These are phyloP conservation scores for Starmerella geochares DNA, from an alignment of 805 yeast species.

Conservation along the genomic window DNA sequence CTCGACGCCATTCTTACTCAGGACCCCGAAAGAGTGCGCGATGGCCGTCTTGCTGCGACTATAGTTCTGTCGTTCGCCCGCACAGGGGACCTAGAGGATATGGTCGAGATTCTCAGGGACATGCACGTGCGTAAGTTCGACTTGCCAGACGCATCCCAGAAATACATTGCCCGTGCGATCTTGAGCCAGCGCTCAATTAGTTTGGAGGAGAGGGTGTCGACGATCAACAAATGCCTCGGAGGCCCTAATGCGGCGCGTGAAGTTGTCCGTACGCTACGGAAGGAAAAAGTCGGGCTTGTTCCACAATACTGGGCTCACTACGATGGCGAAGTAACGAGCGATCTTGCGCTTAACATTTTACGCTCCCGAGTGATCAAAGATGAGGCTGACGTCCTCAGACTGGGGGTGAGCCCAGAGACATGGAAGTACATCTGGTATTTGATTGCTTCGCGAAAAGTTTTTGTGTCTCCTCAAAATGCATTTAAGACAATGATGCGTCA, in stretches of 20 bases:
- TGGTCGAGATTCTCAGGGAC: slow-evolving; percentile 13
- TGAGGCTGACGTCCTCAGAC: neutral
- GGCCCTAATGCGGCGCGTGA: neutral
- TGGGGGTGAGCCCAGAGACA: slow-evolving; percentile 8
- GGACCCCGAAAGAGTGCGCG: slow-evolving; percentile 11
- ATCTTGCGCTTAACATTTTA: slow-evolving; percentile 9
- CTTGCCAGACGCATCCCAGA: neutral
- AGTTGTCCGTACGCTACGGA: neutral
- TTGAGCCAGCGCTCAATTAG: neutral
- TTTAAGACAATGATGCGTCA: neutral
- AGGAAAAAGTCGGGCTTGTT: neutral
- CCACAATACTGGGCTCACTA: neutral
- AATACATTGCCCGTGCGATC: neutral
- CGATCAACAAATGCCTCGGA: neutral
- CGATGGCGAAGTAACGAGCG: neutral
- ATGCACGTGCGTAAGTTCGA: neutral
- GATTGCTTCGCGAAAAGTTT: neutral
- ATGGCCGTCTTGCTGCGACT: slow-evolving; percentile 4
- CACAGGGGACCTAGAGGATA: slow-evolving; percentile 2
- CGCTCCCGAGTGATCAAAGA: neutral
- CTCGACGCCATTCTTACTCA: slow-evolving; percentile 5
- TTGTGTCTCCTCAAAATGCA: neutral
- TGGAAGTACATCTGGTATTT: slow-evolving; percentile 3
- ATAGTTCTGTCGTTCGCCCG: slow-evolving; percentile 12
- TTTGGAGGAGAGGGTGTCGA: neutral